Conservation (phyloP, 1,284 basidiomycete species). For the Cutaneotrichosporon sp. region DNA sequence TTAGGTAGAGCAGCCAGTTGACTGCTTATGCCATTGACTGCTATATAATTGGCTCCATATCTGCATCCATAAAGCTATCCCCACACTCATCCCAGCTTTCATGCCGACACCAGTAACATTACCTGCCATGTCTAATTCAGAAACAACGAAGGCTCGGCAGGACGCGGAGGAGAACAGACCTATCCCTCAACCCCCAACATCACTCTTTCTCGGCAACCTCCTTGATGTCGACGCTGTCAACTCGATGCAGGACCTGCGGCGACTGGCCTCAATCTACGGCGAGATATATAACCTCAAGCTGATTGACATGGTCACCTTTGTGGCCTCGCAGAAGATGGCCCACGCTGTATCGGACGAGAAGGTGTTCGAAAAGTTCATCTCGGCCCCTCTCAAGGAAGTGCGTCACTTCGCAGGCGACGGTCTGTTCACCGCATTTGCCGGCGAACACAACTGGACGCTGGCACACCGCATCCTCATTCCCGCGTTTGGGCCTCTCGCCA, state of each 20-base stretch:
- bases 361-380: slow-evolving; percentile 51
- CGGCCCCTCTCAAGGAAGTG: slow-evolving; percentile 47
- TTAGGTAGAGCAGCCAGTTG: too few species aligned
- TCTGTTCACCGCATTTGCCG: slow-evolving; percentile 45
- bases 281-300: slow-evolving; percentile 14
- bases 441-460: slow-evolving; percentile 53
- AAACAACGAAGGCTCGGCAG: too few species aligned
- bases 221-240: slow-evolving; percentile 19
- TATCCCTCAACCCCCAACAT: slow-evolving; percentile 15
- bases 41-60: too few species aligned
- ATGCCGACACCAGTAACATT: too few species aligned
- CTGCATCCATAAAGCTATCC: too few species aligned
- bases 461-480: slow-evolving; percentile 56
- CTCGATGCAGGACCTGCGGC: slow-evolving; percentile 39
- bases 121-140: too few species aligned
- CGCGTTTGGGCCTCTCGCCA: slow-evolving; percentile 53
- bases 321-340: slow-evolving; percentile 50
- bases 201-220: slow-evolving; percentile 47
- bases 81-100: too few species aligned
- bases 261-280: slow-evolving; percentile 36
- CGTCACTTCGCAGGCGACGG: slow-evolving; percentile 53
- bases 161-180: not conserved
- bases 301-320: slow-evolving; percentile 27
- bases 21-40: too few species aligned
- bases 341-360: slow-evolving; percentile 54